Evolutionary conservation across 495 filamentous ascomycete species (phyloP), one percentile per base, ranked within the genome.

Genomic region (Aeminium ludgeri): DNA sequence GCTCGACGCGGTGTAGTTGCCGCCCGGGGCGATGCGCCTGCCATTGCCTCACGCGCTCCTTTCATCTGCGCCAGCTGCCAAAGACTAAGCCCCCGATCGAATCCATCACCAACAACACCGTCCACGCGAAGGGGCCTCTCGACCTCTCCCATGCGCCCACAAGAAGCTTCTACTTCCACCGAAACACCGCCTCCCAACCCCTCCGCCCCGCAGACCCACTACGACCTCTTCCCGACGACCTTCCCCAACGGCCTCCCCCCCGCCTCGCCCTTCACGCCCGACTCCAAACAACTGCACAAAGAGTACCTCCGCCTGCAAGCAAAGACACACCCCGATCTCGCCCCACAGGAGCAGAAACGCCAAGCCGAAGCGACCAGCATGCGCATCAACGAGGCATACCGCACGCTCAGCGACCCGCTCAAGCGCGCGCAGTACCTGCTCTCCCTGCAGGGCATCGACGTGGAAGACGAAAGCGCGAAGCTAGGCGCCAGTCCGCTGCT

Each of bases 231-330:
- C 68, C 83, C 85, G 5, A 51, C 66, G 10, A 84, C 84, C 11
- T 67, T 95, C 12, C 74, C 87, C 10, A n/a, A 49, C 0, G 89
- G 89, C 27, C 78, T 85, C 0, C 89, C 89, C 0, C 89, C 89
- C 1, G 17, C 45, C 0, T 76, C 85, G 0, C 70, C 74, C 39
- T 97, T 97, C 69, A 50, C 62, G 0, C 73, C 94, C 60, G 67
- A 87, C 56, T 43, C 61, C 13, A 34, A 60, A 13, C 67, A 67
- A 31, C 74, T 97, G 16, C 78, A 78, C 12, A 69, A 67, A 49
- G 89, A 97, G 53, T 97, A 87, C 63, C 73, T 97, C 0, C 70
- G 75, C 37, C 68, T 93, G 0, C 89, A 97, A 59, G 66, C 73
- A 29, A 60, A 63, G 6, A 67, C 81, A 8, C 89, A 97, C 59